Evolutionary conservation across 2,329 filamentous ascomycete species (phyloP).

Genomic region (Colletotrichum cordylinicola): DNA sequence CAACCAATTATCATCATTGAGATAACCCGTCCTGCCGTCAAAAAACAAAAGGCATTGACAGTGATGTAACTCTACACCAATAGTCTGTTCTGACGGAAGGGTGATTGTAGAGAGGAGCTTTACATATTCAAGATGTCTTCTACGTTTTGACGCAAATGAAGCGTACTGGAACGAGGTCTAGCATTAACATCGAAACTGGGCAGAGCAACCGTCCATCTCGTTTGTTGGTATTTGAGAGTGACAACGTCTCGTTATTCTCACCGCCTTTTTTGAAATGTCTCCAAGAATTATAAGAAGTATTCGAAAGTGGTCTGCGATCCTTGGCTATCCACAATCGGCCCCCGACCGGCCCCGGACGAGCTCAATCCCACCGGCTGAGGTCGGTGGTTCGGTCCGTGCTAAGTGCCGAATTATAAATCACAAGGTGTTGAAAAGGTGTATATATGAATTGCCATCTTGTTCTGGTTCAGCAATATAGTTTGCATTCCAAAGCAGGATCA

Average conservation of each 20-base stretch:
- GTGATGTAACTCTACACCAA: no score
- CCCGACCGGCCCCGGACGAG: background rate
- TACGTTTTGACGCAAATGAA: no score
- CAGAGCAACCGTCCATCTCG: background rate
- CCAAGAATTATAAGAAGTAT: background rate
- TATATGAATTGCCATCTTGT: background rate
- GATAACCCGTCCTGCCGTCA: no score
- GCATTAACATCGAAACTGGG: no score
- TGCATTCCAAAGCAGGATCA: background rate
- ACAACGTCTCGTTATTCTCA: background rate
- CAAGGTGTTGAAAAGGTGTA: background rate
- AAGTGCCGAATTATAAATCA: background rate
- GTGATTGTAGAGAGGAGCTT: no score
- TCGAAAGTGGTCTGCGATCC: background rate
- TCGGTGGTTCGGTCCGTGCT: background rate
- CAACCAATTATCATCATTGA: no score
- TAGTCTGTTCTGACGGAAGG: no score
- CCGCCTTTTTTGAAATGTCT: background rate
- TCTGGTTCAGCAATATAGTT: background rate
- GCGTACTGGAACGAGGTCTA: no score
- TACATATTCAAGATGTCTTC: no score
- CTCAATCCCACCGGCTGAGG: background rate
- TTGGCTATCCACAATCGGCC: background rate
- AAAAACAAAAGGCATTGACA: no score
- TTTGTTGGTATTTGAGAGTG: background rate